Conservation (phyloP, 1,284 basidiomycete genomes). For the Heliocybe sulcata region DNA sequence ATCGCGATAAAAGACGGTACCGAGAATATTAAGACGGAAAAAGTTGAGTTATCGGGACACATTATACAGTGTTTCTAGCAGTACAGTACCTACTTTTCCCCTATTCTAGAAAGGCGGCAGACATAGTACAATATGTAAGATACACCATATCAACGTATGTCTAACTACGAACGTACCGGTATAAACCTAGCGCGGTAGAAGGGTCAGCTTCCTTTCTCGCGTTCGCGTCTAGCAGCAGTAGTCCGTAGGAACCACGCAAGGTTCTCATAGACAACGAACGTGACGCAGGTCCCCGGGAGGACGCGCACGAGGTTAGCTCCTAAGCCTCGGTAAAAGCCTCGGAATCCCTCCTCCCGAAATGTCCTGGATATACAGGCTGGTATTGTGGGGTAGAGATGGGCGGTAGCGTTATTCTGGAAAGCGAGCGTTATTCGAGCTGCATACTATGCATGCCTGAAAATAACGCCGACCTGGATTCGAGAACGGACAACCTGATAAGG, state of each 20-base stretch:
- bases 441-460: not conserved
- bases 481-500: conserved; percentile 97
- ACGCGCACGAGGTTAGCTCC: conserved; percentile 96
- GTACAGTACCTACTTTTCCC: not conserved
- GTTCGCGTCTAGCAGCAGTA: not conserved
- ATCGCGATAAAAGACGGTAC: too few relatives aligned
- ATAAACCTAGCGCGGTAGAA: not conserved
- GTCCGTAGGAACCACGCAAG: conserved; percentile 68
- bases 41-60: too few relatives aligned
- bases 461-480: conserved; percentile 77
- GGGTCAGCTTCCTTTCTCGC: not conserved
- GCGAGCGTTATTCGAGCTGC: not conserved
- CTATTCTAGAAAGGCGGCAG: not conserved
- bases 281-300: conserved; percentile 94
- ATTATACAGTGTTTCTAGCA: too few relatives aligned
- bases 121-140: not conserved
- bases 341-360: conserved; percentile 73
- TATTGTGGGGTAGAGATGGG: conserved; percentile 74
- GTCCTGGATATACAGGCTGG: conserved; percentile 75
- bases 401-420: conserved; percentile 51
- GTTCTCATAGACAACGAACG: conserved; percentile 98
- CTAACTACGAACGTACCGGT: too few relatives aligned
- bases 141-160: not conserved
- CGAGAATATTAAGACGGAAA: too few relatives aligned
- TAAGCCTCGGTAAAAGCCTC: conserved; percentile 93